Conservation (phyloP, 2,329 filamentous ascomycete species). For the Venturia pyrina region DNA sequence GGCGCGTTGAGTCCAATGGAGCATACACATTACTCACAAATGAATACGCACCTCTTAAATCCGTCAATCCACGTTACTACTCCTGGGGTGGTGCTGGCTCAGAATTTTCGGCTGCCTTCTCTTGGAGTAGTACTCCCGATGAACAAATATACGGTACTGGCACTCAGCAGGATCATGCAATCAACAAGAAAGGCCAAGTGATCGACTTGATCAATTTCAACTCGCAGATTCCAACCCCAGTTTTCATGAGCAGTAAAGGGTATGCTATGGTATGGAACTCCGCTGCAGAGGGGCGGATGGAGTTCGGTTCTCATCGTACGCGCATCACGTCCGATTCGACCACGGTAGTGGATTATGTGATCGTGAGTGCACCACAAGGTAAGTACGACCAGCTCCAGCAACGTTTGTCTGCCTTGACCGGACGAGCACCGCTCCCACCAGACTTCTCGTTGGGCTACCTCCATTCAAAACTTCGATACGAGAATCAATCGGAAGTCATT, state of each 20-base stretch:
- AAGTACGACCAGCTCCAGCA: slow-evolving; percentile 23
- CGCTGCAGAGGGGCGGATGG: slow-evolving; percentile 21
- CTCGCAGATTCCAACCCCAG: slow-evolving; percentile 22
- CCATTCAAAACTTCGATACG: slow-evolving; percentile 24
- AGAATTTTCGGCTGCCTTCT: slow-evolving; percentile 28
- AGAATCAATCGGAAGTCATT: slow-evolving; percentile 23
- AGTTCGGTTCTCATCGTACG: slow-evolving; percentile 21
- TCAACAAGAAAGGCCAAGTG: slow-evolving; percentile 24
- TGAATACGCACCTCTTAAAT: slow-evolving; percentile 30
- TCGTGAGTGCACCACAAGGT: slow-evolving; percentile 20
- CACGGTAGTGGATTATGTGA: slow-evolving; percentile 23
- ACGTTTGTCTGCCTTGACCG: slow-evolving; percentile 20
- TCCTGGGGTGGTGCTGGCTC: slow-evolving; percentile 25
- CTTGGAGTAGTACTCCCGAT: slow-evolving; percentile 25
- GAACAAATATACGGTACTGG: slow-evolving; percentile 25
- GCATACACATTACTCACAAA: slow-evolving; percentile 43
- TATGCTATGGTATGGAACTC: slow-evolving; percentile 25
- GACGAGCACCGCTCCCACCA: slow-evolving; percentile 22
- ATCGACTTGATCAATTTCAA: slow-evolving; percentile 25
- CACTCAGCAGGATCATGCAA: slow-evolving; percentile 21
- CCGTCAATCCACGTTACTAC: slow-evolving; percentile 27
- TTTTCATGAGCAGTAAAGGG: slow-evolving; percentile 22
- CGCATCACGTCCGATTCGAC: slow-evolving; percentile 21
- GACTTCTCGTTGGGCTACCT: slow-evolving; percentile 23
- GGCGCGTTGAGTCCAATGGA: slow-evolving; percentile 25